These are phyloP conservation scores for Penicillium brasilianum DNA, from an alignment of 2,329 filamentous ascomycete species.

Conservation along the genomic window DNA sequence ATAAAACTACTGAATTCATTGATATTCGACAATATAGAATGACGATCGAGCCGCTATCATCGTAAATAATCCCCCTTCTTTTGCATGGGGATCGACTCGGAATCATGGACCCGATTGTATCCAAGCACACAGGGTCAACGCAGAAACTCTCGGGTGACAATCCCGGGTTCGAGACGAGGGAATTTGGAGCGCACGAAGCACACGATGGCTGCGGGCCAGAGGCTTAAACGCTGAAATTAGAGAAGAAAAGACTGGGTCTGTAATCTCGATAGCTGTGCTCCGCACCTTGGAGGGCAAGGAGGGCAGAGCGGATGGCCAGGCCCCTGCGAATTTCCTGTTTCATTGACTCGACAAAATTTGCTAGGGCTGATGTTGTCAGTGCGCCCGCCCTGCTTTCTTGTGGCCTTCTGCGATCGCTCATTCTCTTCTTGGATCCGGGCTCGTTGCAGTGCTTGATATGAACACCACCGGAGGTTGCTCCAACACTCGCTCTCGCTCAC, in stretches of 20 bases:
- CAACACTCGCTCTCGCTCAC: not conserved
- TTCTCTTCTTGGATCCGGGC: not conserved
- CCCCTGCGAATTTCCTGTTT: not conserved
- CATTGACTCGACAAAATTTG: not conserved
- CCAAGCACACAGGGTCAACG: not conserved
- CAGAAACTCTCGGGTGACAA: not conserved
- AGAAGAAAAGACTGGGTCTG: not conserved
- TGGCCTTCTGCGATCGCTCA: not conserved
- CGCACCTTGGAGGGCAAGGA: not conserved
- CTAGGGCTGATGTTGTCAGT: constrained; percentile 3
- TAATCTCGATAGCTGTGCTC: constrained; percentile 1
- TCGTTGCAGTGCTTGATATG: not conserved
- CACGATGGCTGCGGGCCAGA: constrained; percentile 4
- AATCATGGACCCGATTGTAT: not conserved
- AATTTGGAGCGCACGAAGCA: not conserved
- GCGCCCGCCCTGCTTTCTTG: not conserved
- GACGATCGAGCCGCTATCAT: not conserved
- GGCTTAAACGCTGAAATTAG: not conserved
- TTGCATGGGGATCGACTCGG: constrained; percentile 4
- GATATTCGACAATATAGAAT: not conserved
- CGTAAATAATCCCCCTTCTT: not conserved
- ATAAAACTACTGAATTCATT: not conserved
- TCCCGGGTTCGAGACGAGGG: not conserved
- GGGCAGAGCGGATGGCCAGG: not conserved
- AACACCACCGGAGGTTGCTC: not conserved